phyloP scores from a whole-genome alignment of 2,329 filamentous ascomycete genomes.

The Helicocarpus griseus region DNA sequence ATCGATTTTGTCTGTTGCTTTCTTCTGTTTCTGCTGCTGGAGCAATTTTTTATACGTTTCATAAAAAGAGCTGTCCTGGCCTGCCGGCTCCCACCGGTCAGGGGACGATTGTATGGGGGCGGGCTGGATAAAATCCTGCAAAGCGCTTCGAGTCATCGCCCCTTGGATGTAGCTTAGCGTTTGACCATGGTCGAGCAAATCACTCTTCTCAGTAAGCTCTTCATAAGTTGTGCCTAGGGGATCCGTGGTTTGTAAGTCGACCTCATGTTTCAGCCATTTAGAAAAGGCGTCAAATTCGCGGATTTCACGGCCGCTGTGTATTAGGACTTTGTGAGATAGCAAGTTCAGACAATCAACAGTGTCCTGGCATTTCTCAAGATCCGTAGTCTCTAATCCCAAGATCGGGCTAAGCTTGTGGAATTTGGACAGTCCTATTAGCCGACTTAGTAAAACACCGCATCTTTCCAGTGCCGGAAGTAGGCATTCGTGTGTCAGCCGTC shows the following conservation, averaged over 20 bases:
- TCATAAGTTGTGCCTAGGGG: conserved; percentile 49
- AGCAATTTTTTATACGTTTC: conserved; percentile 43
- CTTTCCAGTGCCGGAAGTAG: conserved; percentile 81
- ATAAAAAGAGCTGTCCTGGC: conserved; percentile 33
- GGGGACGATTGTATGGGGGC: conserved; percentile 31
- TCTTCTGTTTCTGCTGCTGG: conserved; percentile 38
- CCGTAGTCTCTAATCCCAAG: conserved; percentile 55
- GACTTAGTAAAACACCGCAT: conserved; percentile 68
- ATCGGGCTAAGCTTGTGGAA: conserved; percentile 61
- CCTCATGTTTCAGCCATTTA: conserved; percentile 72
- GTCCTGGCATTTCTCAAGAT: conserved; percentile 55
- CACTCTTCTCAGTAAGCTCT: conserved; percentile 69
- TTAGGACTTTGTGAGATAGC: conserved; percentile 62
- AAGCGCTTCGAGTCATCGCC: conserved; percentile 56
- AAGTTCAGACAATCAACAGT: conserved; percentile 66
- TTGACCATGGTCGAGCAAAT: conserved; percentile 60
- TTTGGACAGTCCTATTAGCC: conserved; percentile 71
- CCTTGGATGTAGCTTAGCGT: conserved; percentile 70
- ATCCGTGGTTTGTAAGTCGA: conserved; percentile 64
- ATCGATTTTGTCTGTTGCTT: conserved; percentile 38
- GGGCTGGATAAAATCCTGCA: conserved; percentile 48
- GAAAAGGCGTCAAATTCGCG: conserved; percentile 70
- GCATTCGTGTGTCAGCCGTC: conserved; percentile 73
- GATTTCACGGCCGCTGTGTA: conserved; percentile 64
- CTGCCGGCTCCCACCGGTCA: conserved; percentile 32